Evolutionary conservation across 2,329 filamentous ascomycete species (phyloP), one percentile per base, ranked within the genome.

Genomic region (Beauveria sp.): DNA sequence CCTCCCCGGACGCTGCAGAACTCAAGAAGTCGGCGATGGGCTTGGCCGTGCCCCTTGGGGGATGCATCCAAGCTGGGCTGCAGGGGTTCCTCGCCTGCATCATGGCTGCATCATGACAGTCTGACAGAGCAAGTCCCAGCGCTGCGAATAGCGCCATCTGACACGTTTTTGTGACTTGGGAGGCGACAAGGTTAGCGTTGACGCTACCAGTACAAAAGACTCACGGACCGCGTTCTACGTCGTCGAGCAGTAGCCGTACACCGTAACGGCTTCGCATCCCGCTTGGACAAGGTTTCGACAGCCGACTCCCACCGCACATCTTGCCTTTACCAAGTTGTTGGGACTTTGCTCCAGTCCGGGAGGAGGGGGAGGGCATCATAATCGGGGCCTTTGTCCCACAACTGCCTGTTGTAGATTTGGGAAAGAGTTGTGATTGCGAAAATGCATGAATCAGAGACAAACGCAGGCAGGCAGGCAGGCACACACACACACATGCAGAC

Each of bases 81-180:
- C 40, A 54, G 58, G 58, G 58, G 57, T 43, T 24, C 14, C 38
- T 51, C 38, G 24, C 28, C 12, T 49, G 28, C 38, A 53, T 53
- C 18, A 45, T 18, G 47, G 34, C 54, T n/a, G 40, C 49, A 53
- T 60, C 49, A 52, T 52, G 47, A 34, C 30, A 34, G 12, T 34
- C 30, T 5, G 30, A 34, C 30, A 34, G 30, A 34, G 30, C 12
- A 34, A 24, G 45, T 30, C 10, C 47, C 49, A 20, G 38, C 45
- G 42, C 10, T 40, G 50, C 43, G 58, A 60, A 60, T 55, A 55
- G 58, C 47, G 50, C 58, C 51, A 47, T 61, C 59, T 56, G 59
- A 56, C 52, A 56, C 59, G 51, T 61, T 61, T 56, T 61, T 34
- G 45, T 24, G 26, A 45, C 26, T 10, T 10, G 9, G 16, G 26